phyloP scores from a whole-genome alignment of 2,329 filamentous ascomycete species.

The Colletotrichum spinosum region DNA sequence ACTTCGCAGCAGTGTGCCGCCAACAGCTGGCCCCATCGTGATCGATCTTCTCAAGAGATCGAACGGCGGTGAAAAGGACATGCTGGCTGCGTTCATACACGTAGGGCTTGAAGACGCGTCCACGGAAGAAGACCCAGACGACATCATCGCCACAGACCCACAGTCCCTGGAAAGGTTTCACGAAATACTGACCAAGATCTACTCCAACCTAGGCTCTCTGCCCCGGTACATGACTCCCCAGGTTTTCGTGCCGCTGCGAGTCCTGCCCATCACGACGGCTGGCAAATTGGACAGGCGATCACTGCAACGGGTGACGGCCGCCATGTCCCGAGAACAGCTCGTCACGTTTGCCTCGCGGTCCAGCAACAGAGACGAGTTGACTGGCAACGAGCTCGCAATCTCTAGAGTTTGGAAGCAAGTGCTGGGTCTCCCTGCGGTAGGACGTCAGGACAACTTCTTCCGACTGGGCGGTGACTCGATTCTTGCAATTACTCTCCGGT shows the following conservation, averaged over 20 bases:
- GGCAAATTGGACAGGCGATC: conserved; percentile 37
- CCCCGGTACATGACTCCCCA: conserved; percentile 38
- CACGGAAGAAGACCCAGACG: conserved; percentile 2
- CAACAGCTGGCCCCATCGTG: conserved; percentile 10
- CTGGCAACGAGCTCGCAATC: neutral
- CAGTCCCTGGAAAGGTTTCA: conserved; percentile 8
- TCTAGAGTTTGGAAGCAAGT: conserved; percentile 16
- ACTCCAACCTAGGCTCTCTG: conserved; percentile 1
- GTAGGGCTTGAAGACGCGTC: conserved; percentile 1
- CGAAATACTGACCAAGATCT: conserved; percentile 8
- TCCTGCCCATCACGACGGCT: conserved; percentile 31
- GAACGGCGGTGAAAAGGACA: conserved; percentile 4
- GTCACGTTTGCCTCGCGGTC: conserved; percentile 1
- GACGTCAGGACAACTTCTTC: conserved; percentile 41
- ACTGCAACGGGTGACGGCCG: conserved; percentile 13
- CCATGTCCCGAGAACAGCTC: neutral
- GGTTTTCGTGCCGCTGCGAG: conserved; percentile 27
- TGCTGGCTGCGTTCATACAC: conserved; percentile 16
- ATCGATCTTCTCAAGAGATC: conserved; percentile 4
- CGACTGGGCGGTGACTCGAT: conserved; percentile 42
- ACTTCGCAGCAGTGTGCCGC: conserved; percentile 41
- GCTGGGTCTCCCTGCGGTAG: neutral
- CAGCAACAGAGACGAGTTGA: conserved; percentile 1
- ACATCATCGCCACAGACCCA: conserved; percentile 12
- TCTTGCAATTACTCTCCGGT: conserved; percentile 40